Percentiles rank a stretch among this genome's conserved stretches.
phyloP scores from a whole-genome alignment of 768 basidiomycete genomes.

The Lentinula detonsa region DNA sequence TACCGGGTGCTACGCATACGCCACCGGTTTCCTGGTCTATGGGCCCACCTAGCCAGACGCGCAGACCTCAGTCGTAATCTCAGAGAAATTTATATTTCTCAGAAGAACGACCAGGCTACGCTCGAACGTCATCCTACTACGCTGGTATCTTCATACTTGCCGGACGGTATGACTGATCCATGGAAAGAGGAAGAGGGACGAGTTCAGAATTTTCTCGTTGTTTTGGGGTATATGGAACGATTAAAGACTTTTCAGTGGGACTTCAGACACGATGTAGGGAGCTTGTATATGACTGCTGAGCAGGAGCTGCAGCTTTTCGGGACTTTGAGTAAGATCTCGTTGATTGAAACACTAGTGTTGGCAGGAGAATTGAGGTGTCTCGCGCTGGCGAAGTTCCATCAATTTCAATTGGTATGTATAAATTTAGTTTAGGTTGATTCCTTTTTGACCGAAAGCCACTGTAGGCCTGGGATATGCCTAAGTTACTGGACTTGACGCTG shows the following conservation, averaged over 20 bases:
- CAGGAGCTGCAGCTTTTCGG: constrained; percentile 36
- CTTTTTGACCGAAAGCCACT: neutral
- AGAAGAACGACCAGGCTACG: constrained; percentile 26
- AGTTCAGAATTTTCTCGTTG: constrained; percentile 31
- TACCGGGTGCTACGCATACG: constrained; percentile 44
- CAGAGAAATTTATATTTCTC: constrained; percentile 39
- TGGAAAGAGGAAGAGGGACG: constrained; percentile 25
- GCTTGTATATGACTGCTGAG: constrained; percentile 19
- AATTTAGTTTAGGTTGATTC: neutral
- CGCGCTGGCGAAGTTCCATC: neutral
- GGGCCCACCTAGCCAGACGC: constrained; percentile 45
- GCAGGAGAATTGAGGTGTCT: constrained; percentile 13
- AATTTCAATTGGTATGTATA: neutral
- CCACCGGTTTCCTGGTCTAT: constrained; percentile 31
- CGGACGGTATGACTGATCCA: constrained; percentile 1
- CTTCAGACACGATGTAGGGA: constrained; percentile 14
- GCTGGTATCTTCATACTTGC: constrained; percentile 22
- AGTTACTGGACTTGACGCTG: constrained; percentile 21
- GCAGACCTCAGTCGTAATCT: constrained; percentile 43
- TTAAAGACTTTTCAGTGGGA: constrained; percentile 39
- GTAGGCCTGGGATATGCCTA: constrained; percentile 23
- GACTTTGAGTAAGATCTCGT: constrained; percentile 30
- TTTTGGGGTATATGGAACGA: constrained; percentile 34
- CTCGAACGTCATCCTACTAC: constrained; percentile 36
- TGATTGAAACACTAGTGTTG: constrained; percentile 32